These are phyloP conservation scores for Nicotiana rustica DNA, from an alignment of 305 asterid species.

Conservation along the genomic window DNA sequence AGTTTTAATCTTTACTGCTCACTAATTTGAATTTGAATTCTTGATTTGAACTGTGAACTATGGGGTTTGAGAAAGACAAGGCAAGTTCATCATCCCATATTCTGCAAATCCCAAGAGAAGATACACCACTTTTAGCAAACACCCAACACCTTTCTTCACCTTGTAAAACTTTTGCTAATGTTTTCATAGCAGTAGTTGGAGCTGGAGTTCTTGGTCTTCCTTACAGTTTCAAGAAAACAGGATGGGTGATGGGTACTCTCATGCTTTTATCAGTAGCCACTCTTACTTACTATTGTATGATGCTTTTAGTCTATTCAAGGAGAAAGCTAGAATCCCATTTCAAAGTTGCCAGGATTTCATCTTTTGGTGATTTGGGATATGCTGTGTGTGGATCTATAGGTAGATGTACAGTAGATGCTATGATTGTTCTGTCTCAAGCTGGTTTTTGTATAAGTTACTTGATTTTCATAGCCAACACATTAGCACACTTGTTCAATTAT, in stretches of 20 bases:
- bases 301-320: slow-evolving; percentile 33
- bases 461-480: slow-evolving; percentile 35
- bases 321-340: slow-evolving; percentile 27
- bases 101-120: slow-evolving; percentile 33
- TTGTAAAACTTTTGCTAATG: slow-evolving; percentile 38
- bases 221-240: slow-evolving; percentile 36
- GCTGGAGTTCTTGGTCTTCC: slow-evolving; percentile 43
- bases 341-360: slow-evolving; percentile 30
- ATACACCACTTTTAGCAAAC: slow-evolving; percentile 32
- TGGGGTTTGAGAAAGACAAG: slow-evolving; percentile 33
- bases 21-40: not conserved
- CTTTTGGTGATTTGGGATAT: slow-evolving; percentile 40
- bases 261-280: slow-evolving; percentile 31
- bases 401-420: slow-evolving; percentile 38
- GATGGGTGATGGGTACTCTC: slow-evolving; percentile 34
- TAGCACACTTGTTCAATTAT: slow-evolving; percentile 32
- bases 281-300: slow-evolving; percentile 34
- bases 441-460: slow-evolving; percentile 36
- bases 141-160: slow-evolving; percentile 32
- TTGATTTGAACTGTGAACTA: not conserved
- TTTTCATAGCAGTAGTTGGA: slow-evolving; percentile 40
- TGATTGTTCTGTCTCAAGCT: slow-evolving; percentile 42
- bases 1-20: not conserved
- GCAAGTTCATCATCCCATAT: slow-evolving; percentile 36
- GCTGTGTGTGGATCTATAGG: slow-evolving; percentile 38